Evolutionary conservation across 208 protist species (phyloP).

Genomic region (Acanthamoeba healyi): DNA sequence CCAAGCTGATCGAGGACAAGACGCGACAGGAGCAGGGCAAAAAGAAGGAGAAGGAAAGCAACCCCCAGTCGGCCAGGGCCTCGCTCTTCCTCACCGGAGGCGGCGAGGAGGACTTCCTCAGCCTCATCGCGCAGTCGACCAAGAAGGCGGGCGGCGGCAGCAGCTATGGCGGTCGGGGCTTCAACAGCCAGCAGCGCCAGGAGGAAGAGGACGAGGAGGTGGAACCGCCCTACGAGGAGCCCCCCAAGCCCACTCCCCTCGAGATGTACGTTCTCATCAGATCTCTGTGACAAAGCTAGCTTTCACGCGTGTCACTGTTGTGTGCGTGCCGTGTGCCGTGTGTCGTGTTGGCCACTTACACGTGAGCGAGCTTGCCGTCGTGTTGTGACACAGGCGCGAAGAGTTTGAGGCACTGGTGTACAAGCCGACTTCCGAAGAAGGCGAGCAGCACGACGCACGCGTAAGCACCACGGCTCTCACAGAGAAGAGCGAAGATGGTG

Average conservation of each 20-base stretch:
- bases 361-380: too few species aligned
- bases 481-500: neutral
- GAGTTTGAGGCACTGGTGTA: neutral
- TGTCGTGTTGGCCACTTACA: too few species aligned
- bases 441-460: neutral
- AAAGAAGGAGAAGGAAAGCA: neutral
- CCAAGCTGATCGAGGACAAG: constrained; percentile 41
- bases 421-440: neutral
- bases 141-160: constrained; percentile 37
- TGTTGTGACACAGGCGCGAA: constrained; percentile 2
- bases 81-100: constrained; percentile 18
- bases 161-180: too few species aligned
- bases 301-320: neutral
- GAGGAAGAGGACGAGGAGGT: constrained; percentile 19
- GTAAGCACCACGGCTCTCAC: neutral
- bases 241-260: neutral
- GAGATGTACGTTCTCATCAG: constrained; percentile 25
- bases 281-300: neutral
- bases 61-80: neutral
- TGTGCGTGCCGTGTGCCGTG: too few species aligned
- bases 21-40: too few species aligned
- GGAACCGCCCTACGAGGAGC: constrained; percentile 52
- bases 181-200: neutral
- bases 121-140: constrained; percentile 41
- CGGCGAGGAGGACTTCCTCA: constrained; percentile 39